Conservation (phyloP, 306 rosid species). For the Carpinus viminea region DNA sequence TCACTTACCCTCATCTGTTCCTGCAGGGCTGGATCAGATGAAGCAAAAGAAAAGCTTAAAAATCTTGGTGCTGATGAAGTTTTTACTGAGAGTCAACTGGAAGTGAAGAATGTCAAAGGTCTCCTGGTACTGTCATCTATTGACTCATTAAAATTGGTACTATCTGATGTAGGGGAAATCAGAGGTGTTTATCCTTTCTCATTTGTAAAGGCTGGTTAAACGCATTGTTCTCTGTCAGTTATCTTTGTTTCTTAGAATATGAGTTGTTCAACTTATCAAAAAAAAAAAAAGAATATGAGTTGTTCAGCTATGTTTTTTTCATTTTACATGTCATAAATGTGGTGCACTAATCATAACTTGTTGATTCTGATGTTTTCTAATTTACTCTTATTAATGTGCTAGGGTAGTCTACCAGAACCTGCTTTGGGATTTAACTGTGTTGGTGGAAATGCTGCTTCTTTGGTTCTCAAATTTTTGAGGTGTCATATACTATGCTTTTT, state of each 20-base stretch:
- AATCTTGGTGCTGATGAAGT: slow-evolving; percentile 84
- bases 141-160: slow-evolving; percentile 20
- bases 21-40: slow-evolving; percentile 68
- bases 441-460: slow-evolving; percentile 90
- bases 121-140: slow-evolving; percentile 64
- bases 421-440: slow-evolving; percentile 87
- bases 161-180: slow-evolving; percentile 9
- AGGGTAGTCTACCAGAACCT: slow-evolving; percentile 77
- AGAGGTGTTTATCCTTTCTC: neutral
- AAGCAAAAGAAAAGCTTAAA: slow-evolving; percentile 74
- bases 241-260: neutral
- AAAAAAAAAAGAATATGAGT: neutral
- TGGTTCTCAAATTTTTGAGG: slow-evolving; percentile 90
- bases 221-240: neutral
- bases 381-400: slow-evolving; percentile 35
- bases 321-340: neutral
- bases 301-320: neutral
- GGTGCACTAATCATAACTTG: neutral
- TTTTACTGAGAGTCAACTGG: slow-evolving; percentile 76
- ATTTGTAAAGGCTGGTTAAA: neutral
- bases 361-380: neutral
- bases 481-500: slow-evolving; percentile 27
- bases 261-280: neutral
- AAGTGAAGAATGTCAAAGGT: slow-evolving; percentile 83
- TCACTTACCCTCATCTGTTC: slow-evolving; percentile 16